A percentile compares a stretch with the other conserved stretches of the same genome.
Evolutionary conservation across 345 rosid genomes (phyloP).

Genomic region (Populus deltoides): DNA sequence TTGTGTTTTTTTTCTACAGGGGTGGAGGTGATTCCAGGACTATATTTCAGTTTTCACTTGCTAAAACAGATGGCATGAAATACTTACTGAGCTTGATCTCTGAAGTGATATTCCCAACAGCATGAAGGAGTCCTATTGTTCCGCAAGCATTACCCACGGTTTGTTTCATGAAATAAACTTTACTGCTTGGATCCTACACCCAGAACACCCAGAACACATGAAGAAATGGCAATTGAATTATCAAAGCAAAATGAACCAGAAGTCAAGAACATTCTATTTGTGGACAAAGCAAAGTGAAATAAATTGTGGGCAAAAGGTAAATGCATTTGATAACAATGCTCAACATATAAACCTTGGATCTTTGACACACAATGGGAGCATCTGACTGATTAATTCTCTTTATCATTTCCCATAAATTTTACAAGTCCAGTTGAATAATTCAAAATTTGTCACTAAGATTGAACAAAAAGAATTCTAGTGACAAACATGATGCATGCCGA

Average conservation of each 20-base stretch:
- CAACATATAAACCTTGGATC: neutral
- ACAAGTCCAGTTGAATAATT: neutral
- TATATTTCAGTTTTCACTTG: no score
- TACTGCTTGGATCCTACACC: slow-evolving; percentile 50
- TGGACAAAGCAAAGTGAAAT: no score
- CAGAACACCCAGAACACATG: slow-evolving; percentile 22
- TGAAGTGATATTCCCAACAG: slow-evolving; percentile 79
- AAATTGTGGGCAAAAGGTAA: neutral
- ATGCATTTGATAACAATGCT: neutral
- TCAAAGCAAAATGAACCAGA: neutral
- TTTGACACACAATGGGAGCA: neutral
- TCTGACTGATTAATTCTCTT: slow-evolving; percentile 2
- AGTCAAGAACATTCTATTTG: no score
- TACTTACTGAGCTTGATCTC: slow-evolving; percentile 68
- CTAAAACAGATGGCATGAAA: neutral
- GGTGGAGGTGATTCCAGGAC: no score
- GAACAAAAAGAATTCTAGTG: neutral
- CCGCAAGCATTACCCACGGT: slow-evolving; percentile 99
- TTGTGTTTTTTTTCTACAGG: no score
- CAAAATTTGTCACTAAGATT: neutral
- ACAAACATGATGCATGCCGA: neutral
- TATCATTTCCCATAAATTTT: neutral
- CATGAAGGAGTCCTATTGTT: slow-evolving; percentile 93
- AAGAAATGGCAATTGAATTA: neutral
- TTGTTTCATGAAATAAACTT: slow-evolving; percentile 92